Conservation (phyloP, 768 basidiomycete genomes). For the Thelephora aurantiotincta region DNA sequence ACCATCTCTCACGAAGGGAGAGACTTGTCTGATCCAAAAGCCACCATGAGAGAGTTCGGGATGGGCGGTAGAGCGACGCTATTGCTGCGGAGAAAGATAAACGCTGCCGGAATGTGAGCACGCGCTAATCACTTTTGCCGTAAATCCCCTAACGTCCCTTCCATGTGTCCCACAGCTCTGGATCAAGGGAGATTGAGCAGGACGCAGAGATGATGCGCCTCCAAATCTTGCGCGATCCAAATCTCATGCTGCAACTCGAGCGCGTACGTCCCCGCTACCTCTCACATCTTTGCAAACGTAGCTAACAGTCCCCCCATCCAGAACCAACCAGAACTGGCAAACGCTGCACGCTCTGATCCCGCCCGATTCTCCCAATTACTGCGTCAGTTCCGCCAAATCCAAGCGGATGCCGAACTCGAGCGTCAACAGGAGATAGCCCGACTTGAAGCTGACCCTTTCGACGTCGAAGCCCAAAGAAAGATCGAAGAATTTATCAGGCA, state of each 20-base stretch:
- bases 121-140: background rate
- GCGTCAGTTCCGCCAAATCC: conserved; percentile 42
- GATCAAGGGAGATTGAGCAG: conserved; percentile 46
- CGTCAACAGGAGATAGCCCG: conserved; percentile 46
- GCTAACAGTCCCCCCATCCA: conserved; percentile 16
- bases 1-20: conserved; percentile 52
- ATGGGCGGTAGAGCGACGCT: conserved; percentile 55
- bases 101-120: conserved; percentile 29
- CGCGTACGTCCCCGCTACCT: conserved; percentile 28
- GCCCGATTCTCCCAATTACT: conserved; percentile 64
- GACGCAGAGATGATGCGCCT: conserved; percentile 87
- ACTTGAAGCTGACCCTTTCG: conserved; percentile 80
- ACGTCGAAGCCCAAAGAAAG: conserved; percentile 80
- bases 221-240: conserved; percentile 75
- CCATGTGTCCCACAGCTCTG: background rate
- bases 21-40: conserved; percentile 50
- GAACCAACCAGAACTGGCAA: conserved; percentile 73
- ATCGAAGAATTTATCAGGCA: conserved; percentile 92
- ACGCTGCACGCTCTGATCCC: conserved; percentile 55
- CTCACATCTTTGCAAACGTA: background rate
- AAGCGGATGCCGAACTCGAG: conserved; percentile 35
- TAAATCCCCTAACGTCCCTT: conserved; percentile 1
- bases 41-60: conserved; percentile 54
- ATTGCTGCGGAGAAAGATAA: conserved; percentile 48
- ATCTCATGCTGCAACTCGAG: conserved; percentile 59